A percentile compares a stretch with the other conserved stretches of the same genome.
Evolutionary conservation across 2,329 filamentous ascomycete species (phyloP).

Genomic region (Diaporthe sp.): DNA sequence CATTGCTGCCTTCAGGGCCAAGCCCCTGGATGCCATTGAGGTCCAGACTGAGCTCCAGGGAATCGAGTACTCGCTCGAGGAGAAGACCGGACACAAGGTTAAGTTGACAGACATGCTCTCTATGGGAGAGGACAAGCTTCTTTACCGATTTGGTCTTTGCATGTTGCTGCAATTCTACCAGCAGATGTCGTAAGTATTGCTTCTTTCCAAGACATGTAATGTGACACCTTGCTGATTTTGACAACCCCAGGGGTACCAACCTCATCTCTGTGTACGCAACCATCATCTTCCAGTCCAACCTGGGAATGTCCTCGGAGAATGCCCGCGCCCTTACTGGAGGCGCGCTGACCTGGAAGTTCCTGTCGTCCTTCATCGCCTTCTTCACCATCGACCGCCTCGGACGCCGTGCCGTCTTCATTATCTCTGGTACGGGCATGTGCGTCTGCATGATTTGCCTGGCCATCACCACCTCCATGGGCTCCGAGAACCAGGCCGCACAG

Average conservation of each 20-base stretch:
- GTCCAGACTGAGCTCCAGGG: conserved; percentile 38
- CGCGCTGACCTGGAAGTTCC: conserved; percentile 69
- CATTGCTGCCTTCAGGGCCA: conserved; percentile 41
- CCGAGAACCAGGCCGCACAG: conserved; percentile 59
- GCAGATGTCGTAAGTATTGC: conserved; percentile 56
- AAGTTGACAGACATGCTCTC: conserved; percentile 60
- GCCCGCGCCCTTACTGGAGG: conserved; percentile 60
- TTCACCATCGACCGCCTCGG: conserved; percentile 65
- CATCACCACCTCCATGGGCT: conserved; percentile 63
- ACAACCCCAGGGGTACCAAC: conserved; percentile 54
- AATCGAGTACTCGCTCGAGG: conserved; percentile 44
- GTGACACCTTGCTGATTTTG: not conserved
- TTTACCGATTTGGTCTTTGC: conserved; percentile 64
- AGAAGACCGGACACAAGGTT: conserved; percentile 52
- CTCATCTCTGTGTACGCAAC: conserved; percentile 62
- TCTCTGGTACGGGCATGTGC: conserved; percentile 66
- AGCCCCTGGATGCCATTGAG: conserved; percentile 38
- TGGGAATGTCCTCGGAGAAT: conserved; percentile 53
- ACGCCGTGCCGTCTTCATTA: conserved; percentile 64
- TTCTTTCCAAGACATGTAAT: not conserved
- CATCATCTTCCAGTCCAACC: conserved; percentile 57
- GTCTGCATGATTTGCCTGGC: conserved; percentile 68
- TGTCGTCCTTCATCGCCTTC: conserved; percentile 64
- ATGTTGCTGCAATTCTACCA: conserved; percentile 64
- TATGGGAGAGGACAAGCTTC: conserved; percentile 63